Evolutionary conservation across 2,329 filamentous ascomycete species (phyloP).

Genomic region (Gnomoniopsis smithogilvyi): DNA sequence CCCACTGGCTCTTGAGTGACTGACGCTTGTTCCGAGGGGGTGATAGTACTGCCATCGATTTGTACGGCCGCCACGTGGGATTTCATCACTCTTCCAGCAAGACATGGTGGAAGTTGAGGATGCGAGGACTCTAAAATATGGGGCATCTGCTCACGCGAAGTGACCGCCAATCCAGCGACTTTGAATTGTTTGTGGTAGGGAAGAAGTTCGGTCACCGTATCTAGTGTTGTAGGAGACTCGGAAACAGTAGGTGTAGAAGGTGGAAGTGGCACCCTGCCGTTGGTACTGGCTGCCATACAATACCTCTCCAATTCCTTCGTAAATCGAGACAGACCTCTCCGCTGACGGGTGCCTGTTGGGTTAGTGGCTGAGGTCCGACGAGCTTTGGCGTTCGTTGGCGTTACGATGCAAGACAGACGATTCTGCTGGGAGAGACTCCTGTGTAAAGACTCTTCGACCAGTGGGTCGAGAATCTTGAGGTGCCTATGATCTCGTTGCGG

Average conservation of each 20-base stretch:
- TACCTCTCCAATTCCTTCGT: slow-evolving; percentile 39
- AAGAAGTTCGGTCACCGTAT: slow-evolving; percentile 50
- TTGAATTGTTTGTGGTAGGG: slow-evolving; percentile 53
- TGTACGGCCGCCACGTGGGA: background rate
- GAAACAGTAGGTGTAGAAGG: slow-evolving; percentile 37
- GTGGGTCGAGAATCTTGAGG: slow-evolving; percentile 32
- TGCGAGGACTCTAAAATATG: slow-evolving; percentile 2
- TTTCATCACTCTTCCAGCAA: background rate
- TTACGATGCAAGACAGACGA: slow-evolving; percentile 34
- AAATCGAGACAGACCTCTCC: slow-evolving; percentile 38
- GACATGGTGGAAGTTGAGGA: background rate
- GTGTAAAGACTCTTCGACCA: slow-evolving; percentile 41
- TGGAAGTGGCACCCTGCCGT: slow-evolving; percentile 31
- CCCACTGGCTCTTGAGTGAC: background rate
- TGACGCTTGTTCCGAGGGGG: slow-evolving; percentile 10
- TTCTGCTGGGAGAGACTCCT: slow-evolving; percentile 43
- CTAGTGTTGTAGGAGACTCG: slow-evolving; percentile 40
- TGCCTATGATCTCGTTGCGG: slow-evolving; percentile 25
- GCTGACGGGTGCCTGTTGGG: slow-evolving; percentile 40
- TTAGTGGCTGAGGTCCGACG: slow-evolving; percentile 14
- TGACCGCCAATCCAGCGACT: slow-evolving; percentile 53
- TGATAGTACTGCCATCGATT: slow-evolving; percentile 14
- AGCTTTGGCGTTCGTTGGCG: slow-evolving; percentile 19
- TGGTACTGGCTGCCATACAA: slow-evolving; percentile 33
- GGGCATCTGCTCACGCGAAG: slow-evolving; percentile 43